phyloP scores from a whole-genome alignment of 306 rosid species.

The Sophora flavescens region DNA sequence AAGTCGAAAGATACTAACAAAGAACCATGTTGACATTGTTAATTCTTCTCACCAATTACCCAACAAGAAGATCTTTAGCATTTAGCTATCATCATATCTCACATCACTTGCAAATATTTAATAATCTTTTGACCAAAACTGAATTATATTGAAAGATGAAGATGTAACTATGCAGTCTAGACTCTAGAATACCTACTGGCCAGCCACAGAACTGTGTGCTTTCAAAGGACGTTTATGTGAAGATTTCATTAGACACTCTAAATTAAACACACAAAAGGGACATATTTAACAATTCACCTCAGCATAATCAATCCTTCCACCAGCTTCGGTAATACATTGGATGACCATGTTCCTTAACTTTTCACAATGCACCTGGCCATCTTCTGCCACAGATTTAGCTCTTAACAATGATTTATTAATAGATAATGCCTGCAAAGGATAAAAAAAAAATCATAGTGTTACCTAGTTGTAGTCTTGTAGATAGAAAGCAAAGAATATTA shows the following conservation, averaged over 20 bases:
- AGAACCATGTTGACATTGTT: neutral
- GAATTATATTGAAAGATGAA: neutral
- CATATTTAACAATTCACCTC: conserved; percentile 59
- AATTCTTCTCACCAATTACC: neutral
- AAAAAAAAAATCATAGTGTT: conserved; percentile 13
- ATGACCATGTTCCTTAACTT: conserved; percentile 59
- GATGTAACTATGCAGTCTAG: neutral
- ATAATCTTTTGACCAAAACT: neutral
- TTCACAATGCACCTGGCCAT: conserved; percentile 65
- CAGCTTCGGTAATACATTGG: conserved; percentile 67
- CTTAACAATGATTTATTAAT: conserved; percentile 73
- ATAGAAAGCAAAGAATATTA: conserved; percentile 13
- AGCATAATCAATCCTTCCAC: conserved; percentile 87
- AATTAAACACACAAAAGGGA: conserved; percentile 14
- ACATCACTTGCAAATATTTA: neutral
- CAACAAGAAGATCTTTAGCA: neutral
- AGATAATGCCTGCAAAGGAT: conserved; percentile 72
- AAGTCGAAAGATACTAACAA: neutral
- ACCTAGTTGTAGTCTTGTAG: neutral
- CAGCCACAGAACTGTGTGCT: neutral
- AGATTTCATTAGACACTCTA: conserved; percentile 25
- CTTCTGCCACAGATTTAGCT: conserved; percentile 71
- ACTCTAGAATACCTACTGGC: neutral
- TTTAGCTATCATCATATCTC: conserved; percentile 18
- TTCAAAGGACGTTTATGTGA: neutral